Evolutionary conservation across 805 yeast species (phyloP).

Genomic region (Saturnispora silvae): DNA sequence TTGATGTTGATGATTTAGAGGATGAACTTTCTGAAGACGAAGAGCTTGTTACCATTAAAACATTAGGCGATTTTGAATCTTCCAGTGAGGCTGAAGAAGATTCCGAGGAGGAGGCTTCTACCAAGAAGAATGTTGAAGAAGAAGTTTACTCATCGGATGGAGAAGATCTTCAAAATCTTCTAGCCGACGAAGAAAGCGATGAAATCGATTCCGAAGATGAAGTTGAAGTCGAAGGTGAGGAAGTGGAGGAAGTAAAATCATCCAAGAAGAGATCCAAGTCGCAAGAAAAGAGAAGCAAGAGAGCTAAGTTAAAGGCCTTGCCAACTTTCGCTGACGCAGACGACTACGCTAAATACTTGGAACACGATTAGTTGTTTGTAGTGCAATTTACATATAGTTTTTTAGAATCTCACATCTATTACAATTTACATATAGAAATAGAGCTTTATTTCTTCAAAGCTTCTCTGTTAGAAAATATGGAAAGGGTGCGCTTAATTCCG

Average conservation of each 20-base stretch:
- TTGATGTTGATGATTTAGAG: conserved; percentile 24
- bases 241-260: not conserved
- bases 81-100: conserved; percentile 17
- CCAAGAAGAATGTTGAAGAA: conserved; percentile 17
- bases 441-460: too few relatives aligned
- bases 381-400: not conserved
- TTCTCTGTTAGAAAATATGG: too few relatives aligned
- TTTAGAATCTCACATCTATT: too few relatives aligned
- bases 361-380: conserved; percentile 33
- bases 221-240: conserved; percentile 21
- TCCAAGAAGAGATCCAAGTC: conserved; percentile 17
- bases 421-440: too few relatives aligned
- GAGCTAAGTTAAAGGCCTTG: conserved; percentile 49
- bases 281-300: conserved; percentile 19
- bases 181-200: conserved; percentile 17
- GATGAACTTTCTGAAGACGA: too few relatives aligned
- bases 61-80: conserved; percentile 23
- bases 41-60: conserved; percentile 19
- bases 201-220: conserved; percentile 16
- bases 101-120: conserved; percentile 9
- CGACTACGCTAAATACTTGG: conserved; percentile 67
- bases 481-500: too few relatives aligned
- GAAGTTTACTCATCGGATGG: conserved; percentile 20
- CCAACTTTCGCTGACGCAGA: conserved; percentile 87
- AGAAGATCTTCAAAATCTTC: conserved; percentile 18